These are phyloP conservation scores for Neophaeococcomyces aloes DNA, from an alignment of 2,329 filamentous ascomycete species.

Conservation along the genomic window DNA sequence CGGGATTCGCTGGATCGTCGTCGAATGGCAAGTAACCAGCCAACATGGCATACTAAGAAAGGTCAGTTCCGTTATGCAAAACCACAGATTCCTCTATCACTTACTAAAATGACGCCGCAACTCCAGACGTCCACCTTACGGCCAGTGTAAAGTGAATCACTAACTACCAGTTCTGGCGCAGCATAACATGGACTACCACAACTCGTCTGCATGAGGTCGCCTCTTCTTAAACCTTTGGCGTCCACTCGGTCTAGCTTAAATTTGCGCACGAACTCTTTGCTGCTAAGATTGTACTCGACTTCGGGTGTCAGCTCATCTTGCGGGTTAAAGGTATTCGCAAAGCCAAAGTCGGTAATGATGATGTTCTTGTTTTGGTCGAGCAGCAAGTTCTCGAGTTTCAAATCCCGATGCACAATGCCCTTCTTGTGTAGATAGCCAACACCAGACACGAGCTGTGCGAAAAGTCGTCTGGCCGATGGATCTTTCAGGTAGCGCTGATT, in stretches of 20 bases:
- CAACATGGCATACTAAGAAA: conserved; percentile 86
- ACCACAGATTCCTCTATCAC: conserved; percentile 28
- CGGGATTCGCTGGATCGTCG: conserved; percentile 93
- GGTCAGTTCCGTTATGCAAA: not conserved
- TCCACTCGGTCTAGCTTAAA: conserved; percentile 74
- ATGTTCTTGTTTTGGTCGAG: conserved; percentile 96
- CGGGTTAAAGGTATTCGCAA: conserved; percentile 93
- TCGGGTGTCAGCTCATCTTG: conserved; percentile 79
- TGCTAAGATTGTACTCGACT: conserved; percentile 74
- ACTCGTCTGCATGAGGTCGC: conserved; percentile 97
- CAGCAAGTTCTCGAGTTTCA: conserved; percentile 92
- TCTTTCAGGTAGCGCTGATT: conserved; percentile 96
- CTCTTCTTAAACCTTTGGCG: conserved; percentile 64
- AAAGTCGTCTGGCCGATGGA: conserved; percentile 75
- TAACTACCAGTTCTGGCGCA: conserved; percentile 91
- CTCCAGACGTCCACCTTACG: conserved; percentile 99
- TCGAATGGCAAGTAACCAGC: conserved; percentile 96
- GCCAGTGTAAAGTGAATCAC: conserved; percentile 92
- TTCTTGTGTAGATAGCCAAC: conserved; percentile 98
- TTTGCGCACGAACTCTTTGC: conserved; percentile 79
- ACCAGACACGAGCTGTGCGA: conserved; percentile 90
- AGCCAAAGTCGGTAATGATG: conserved; percentile 98
- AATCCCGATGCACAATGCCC: conserved; percentile 91
- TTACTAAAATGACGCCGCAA: conserved; percentile 92
- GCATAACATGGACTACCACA: conserved; percentile 98